These are phyloP conservation scores for Acacia concinna DNA, from an alignment of 331 rosid species.

Conservation along the genomic window DNA sequence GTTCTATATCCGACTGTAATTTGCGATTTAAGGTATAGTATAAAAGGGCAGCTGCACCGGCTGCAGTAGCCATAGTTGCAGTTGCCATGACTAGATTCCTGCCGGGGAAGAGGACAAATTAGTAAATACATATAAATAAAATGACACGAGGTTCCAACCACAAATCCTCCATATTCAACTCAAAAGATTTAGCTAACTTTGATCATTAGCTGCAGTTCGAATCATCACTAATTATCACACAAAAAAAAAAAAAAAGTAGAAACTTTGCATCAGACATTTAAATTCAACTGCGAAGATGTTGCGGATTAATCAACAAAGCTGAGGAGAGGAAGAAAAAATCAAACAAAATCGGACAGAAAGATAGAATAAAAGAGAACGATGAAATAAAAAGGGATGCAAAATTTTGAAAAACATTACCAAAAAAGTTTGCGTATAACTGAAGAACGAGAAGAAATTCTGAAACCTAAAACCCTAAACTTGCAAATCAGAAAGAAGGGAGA, in stretches of 20 bases:
- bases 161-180: constrained; percentile 21
- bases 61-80: constrained; percentile 99
- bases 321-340: not conserved
- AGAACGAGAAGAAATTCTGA: not conserved
- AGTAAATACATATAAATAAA: not conserved
- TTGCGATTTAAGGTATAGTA: constrained; percentile 85
- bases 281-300: not conserved
- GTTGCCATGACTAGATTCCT: constrained; percentile 83
- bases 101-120: not conserved
- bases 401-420: not conserved
- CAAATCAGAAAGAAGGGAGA: not conserved
- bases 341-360: not conserved
- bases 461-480: constrained; percentile 40
- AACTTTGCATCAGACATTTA: not conserved
- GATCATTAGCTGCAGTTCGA: not conserved
- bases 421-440: not conserved
- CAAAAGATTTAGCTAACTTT: not conserved
- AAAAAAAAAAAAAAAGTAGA: not conserved
- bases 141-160: not conserved
- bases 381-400: not conserved
- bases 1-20: constrained; percentile 40
- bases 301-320: not conserved
- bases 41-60: constrained; percentile 96
- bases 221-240: not conserved
- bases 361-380: not conserved